Evolutionary conservation across 2,329 filamentous ascomycete genomes (phyloP).

Genomic region (Xylaria polymorpha): DNA sequence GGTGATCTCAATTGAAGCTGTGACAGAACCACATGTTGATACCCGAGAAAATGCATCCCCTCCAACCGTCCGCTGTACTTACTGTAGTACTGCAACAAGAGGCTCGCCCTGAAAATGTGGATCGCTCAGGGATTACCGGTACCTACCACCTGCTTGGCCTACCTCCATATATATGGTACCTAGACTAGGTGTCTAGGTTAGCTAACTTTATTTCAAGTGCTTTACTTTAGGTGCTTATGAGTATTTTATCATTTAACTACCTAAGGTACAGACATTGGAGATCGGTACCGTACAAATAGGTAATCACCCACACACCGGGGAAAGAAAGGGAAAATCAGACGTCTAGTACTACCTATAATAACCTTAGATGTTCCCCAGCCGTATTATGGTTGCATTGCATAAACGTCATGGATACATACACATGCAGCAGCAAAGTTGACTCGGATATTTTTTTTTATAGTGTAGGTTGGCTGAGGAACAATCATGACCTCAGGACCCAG

Average conservation of each 20-base stretch:
- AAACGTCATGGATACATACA: not conserved
- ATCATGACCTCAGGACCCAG: not conserved
- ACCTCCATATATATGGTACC: no score
- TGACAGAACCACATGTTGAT: slow-evolving; percentile 26
- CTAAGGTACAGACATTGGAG: not conserved
- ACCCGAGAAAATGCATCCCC: slow-evolving; percentile 8
- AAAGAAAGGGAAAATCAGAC: not conserved
- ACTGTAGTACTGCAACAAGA: not conserved
- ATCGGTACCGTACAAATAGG: no score
- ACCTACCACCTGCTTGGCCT: not conserved
- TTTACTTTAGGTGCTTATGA: not conserved
- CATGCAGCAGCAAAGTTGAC: slow-evolving; percentile 5
- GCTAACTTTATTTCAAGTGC: not conserved
- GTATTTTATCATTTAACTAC: not conserved
- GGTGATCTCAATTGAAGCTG: slow-evolving; percentile 30
- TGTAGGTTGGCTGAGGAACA: not conserved
- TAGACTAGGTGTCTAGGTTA: not conserved
- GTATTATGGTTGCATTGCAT: slow-evolving; percentile 13
- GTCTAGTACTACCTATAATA: not conserved
- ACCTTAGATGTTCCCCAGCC: no score
- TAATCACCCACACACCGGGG: not conserved
- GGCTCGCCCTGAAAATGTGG: slow-evolving; percentile 22
- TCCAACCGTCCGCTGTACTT: not conserved
- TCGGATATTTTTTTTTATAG: not conserved
- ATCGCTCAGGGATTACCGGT: not conserved